Conservation (phyloP, 192 early-diverging fungal genomes). For the Rhizoclosmatium globosum region DNA sequence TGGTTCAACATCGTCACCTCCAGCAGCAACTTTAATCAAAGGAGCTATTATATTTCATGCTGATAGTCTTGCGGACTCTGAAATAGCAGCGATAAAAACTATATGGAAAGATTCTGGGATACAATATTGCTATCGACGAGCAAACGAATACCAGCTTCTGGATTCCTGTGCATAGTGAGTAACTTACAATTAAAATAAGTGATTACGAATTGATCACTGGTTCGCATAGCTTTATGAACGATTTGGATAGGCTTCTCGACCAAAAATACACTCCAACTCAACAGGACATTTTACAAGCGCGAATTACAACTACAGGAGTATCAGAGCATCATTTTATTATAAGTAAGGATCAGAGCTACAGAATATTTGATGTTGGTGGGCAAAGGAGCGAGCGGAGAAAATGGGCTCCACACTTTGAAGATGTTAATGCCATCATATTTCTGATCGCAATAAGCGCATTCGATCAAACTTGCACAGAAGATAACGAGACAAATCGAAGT, state of each 20-base stretch:
- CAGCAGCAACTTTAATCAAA: neutral
- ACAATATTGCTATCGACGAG: conserved; percentile 40
- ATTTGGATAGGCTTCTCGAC: conserved; percentile 55
- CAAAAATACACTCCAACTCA: conserved; percentile 65
- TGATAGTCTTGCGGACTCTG: conserved; percentile 47
- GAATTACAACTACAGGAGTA: conserved; percentile 73
- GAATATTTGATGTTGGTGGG: conserved; percentile 71
- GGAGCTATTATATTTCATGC: conserved; percentile 23
- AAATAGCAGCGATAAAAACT: conserved; percentile 52
- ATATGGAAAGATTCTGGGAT: conserved; percentile 52
- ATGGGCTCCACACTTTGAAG: conserved; percentile 72
- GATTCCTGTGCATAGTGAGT: conserved; percentile 54
- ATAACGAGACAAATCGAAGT: conserved; percentile 59
- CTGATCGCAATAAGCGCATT: conserved; percentile 66
- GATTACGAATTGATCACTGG: neutral
- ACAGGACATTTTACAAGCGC: conserved; percentile 73
- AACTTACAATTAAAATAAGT: neutral
- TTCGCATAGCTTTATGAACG: conserved; percentile 36
- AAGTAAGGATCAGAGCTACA: conserved; percentile 46
- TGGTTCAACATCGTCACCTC: neutral
- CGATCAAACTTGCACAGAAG: conserved; percentile 66
- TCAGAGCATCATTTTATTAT: conserved; percentile 71
- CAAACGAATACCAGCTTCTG: conserved; percentile 52
- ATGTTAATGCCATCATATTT: conserved; percentile 69
- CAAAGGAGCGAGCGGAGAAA: conserved; percentile 65